A percentile compares a stretch with the other conserved stretches of the same genome.
Evolutionary conservation across 1,284 basidiomycete genomes (phyloP).

Genomic region (Wallemia hederae): DNA sequence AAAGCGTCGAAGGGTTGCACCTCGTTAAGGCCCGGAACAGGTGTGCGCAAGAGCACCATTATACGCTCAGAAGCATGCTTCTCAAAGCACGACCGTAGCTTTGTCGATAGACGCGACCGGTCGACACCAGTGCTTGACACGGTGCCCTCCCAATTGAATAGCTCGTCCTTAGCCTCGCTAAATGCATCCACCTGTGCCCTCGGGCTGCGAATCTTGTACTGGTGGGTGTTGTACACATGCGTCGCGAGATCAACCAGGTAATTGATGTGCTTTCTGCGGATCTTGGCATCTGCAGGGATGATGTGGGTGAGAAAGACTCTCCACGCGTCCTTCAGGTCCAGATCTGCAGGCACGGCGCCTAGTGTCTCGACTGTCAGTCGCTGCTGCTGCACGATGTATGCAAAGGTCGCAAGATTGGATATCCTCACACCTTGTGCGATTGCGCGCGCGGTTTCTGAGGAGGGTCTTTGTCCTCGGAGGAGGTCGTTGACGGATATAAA

Average conservation of each 20-base stretch:
- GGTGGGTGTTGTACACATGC: neutral
- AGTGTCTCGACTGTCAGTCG: neutral
- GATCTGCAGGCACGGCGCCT: neutral
- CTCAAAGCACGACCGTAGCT: neutral
- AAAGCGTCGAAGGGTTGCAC: neutral
- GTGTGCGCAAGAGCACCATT: neutral
- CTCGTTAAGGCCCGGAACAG: neutral
- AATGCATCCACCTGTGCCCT: neutral
- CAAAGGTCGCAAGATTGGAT: neutral
- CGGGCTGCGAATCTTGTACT: neutral
- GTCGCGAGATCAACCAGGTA: neutral
- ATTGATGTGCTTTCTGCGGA: neutral
- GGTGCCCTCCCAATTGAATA: neutral
- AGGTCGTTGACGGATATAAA: neutral
- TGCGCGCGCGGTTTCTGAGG: neutral
- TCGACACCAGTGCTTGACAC: neutral
- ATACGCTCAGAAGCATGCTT: neutral
- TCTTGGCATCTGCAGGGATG: neutral
- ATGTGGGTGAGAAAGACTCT: neutral
- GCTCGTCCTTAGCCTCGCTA: neutral
- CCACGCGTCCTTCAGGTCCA: neutral
- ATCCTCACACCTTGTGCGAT: neutral
- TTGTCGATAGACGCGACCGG: neutral
- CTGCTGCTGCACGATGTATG: neutral
- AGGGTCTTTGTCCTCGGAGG: neutral